Evolutionary conservation across 2,329 filamentous ascomycete species (phyloP).

Genomic region (Nigrospora sphaerica): DNA sequence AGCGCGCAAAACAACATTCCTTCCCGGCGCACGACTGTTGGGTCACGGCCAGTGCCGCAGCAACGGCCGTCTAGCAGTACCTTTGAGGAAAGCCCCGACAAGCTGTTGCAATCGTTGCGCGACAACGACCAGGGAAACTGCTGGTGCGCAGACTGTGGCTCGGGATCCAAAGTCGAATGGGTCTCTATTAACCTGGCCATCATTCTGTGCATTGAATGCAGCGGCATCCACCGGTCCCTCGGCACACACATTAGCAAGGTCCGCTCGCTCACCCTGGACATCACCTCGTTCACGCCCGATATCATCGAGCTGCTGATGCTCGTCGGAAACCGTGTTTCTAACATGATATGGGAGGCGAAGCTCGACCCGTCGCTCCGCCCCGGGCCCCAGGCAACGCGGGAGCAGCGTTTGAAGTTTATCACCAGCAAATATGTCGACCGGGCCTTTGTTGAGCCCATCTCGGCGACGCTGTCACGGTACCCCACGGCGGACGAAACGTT

Average conservation of each 20-base stretch:
- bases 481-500: conserved; percentile 79
- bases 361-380: conserved; percentile 72
- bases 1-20: conserved; percentile 51
- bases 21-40: conserved; percentile 81
- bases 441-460: conserved; percentile 72
- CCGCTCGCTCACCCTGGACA: conserved; percentile 88
- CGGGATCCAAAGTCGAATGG: conserved; percentile 91
- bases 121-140: conserved; percentile 89
- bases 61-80: conserved; percentile 58
- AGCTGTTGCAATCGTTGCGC: conserved; percentile 77
- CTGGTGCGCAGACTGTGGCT: conserved; percentile 91
- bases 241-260: conserved; percentile 98
- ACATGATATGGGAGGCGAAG: conserved; percentile 91
- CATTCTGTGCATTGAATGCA: conserved; percentile 95
- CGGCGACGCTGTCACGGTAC: conserved; percentile 68
- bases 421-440: conserved; percentile 89
- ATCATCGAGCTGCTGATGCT: conserved; percentile 90
- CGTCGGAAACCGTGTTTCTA: conserved; percentile 89
- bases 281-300: conserved; percentile 92
- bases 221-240: conserved; percentile 90
- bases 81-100: conserved; percentile 78
- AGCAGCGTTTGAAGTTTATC: conserved; percentile 91
- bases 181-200: conserved; percentile 97
- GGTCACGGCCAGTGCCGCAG: conserved; percentile 69
- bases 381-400: conserved; percentile 68